phyloP scores from a whole-genome alignment of 495 filamentous ascomycete genomes.

The Penicillium odoratum region DNA sequence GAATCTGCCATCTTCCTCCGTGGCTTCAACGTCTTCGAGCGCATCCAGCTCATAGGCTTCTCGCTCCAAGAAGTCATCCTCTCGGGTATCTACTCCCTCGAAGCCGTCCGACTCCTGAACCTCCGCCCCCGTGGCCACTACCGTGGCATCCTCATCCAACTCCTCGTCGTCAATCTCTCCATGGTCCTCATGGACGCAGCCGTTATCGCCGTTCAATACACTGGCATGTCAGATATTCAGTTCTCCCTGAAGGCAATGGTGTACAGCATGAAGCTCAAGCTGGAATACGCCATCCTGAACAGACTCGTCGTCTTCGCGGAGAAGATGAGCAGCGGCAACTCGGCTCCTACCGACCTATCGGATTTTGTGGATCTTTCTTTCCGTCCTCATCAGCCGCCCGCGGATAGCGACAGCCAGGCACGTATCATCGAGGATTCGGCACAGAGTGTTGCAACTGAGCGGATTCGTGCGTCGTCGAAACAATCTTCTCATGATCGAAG shows the following conservation, averaged over 20 bases:
- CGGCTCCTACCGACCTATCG: conserved; percentile 26
- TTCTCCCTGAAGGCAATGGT: conserved; percentile 50
- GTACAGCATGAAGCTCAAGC: conserved; percentile 59
- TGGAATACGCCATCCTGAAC: conserved; percentile 55
- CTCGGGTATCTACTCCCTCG: conserved; percentile 51
- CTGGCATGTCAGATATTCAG: conserved; percentile 47
- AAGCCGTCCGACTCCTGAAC: conserved; percentile 43
- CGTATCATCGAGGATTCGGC: conserved; percentile 11
- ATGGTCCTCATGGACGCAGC: conserved; percentile 49
- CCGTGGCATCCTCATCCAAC: conserved; percentile 41
- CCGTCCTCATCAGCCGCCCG: conserved; percentile 10
- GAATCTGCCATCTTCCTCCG: conserved; percentile 19
- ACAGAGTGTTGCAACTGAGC: neutral
- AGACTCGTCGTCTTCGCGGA: conserved; percentile 37
- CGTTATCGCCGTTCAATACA: conserved; percentile 45
- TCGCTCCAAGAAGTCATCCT: conserved; percentile 53
- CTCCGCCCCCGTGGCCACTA: conserved; percentile 31
- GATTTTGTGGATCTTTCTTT: conserved; percentile 33
- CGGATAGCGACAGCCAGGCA: conserved; percentile 24
- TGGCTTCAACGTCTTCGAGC: conserved; percentile 48
- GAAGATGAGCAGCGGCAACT: conserved; percentile 21
- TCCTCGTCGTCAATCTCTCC: conserved; percentile 51
- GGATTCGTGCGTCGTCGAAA: conserved; percentile 15
- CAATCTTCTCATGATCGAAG: conserved; percentile 15
- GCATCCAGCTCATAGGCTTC: conserved; percentile 51